Conservation (phyloP, 148 eudicot genomes). For the Rhododendron molle region DNA sequence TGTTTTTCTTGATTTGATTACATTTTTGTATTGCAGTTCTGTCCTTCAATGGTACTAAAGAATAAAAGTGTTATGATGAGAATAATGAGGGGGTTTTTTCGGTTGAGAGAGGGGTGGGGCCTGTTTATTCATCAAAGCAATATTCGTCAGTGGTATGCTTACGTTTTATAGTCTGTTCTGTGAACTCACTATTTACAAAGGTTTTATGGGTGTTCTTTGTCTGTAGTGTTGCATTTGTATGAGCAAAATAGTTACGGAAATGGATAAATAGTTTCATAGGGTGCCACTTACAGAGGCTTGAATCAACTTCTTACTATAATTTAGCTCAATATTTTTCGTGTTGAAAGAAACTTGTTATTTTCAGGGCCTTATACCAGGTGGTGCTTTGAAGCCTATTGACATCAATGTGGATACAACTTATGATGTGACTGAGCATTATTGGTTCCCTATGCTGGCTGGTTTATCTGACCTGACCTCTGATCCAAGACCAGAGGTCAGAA, state of each 20-base stretch:
- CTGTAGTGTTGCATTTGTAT: background rate
- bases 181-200: background rate
- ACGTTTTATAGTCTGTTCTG: background rate
- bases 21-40: background rate
- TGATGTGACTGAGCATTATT: conserved; percentile 96
- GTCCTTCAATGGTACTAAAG: background rate
- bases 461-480: conserved; percentile 96
- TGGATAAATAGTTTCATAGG: background rate
- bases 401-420: conserved; percentile 43
- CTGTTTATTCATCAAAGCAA: background rate
- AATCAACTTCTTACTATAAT: background rate
- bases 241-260: background rate
- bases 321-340: background rate
- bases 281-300: background rate
- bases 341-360: conserved; percentile 13
- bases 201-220: background rate
- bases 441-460: conserved; percentile 99
- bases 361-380: conserved; percentile 98
- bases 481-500: conserved; percentile 86
- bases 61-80: background rate
- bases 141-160: background rate
- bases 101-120: background rate
- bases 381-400: conserved; percentile 84
- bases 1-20: background rate
- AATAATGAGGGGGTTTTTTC: background rate